A percentile compares a stretch with the other conserved stretches of the same genome.
These are phyloP conservation scores for Earliella scabrosa DNA, from an alignment of 1,284 basidiomycete genomes.

Conservation along the genomic window DNA sequence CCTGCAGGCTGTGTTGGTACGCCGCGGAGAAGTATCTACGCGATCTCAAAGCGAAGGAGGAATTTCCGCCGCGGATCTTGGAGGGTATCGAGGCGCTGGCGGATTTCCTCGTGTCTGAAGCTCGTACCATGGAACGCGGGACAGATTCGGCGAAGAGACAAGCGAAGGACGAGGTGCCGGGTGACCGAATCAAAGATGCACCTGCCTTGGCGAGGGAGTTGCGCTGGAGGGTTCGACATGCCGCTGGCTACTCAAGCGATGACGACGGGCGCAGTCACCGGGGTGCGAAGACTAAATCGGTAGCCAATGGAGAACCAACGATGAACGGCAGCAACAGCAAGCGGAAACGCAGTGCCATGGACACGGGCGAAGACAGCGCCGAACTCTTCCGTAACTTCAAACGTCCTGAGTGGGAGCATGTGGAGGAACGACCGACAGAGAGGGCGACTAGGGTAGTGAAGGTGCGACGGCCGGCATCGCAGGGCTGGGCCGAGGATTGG, in stretches of 20 bases:
- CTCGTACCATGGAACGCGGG: slow-evolving; percentile 67
- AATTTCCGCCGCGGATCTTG: slow-evolving; percentile 68
- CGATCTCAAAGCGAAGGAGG: slow-evolving; percentile 68
- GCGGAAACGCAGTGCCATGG: slow-evolving; percentile 54
- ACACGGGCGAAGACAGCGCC: slow-evolving; percentile 33
- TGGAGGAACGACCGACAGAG: slow-evolving; percentile 47
- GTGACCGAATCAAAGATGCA: slow-evolving; percentile 81
- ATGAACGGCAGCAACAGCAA: slow-evolving; percentile 45
- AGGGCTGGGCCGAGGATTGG: slow-evolving; percentile 43
- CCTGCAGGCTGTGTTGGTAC: slow-evolving; percentile 86
- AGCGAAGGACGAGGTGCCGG: slow-evolving; percentile 79
- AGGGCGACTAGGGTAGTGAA: slow-evolving; percentile 41
- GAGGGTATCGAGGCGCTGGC: slow-evolving; percentile 74
- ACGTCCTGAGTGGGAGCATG: slow-evolving; percentile 65
- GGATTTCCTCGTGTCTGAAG: slow-evolving; percentile 81
- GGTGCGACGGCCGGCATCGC: slow-evolving; percentile 38
- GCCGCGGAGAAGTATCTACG: slow-evolving; percentile 80
- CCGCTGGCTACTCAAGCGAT: slow-evolving; percentile 70
- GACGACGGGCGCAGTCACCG: slow-evolving; percentile 55
- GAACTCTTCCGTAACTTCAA: slow-evolving; percentile 65
- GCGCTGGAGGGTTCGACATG: slow-evolving; percentile 75
- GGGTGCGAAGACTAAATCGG: slow-evolving; percentile 22
- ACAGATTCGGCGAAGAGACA: slow-evolving; percentile 68
- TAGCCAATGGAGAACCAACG: slow-evolving; percentile 22
- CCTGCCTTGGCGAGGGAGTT: slow-evolving; percentile 80